phyloP scores from a whole-genome alignment of 345 rosid species.

The Eucalyptus pumila region DNA sequence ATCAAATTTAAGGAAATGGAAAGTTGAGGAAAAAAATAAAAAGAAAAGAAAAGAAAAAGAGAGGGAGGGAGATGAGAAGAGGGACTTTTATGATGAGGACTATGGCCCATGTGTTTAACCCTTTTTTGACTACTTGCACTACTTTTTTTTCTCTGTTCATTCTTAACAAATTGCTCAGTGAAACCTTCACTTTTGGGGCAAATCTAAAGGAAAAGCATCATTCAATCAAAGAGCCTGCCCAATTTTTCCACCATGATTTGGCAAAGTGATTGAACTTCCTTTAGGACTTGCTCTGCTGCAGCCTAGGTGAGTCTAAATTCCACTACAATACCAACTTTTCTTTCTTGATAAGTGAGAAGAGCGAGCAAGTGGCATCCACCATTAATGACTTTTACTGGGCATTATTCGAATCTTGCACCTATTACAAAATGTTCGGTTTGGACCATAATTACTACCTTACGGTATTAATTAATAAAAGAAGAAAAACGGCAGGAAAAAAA shows the following conservation, averaged over 20 bases:
- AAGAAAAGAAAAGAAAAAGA: neutral
- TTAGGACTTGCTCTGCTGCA: neutral
- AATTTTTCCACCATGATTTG: neutral
- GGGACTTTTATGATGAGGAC: neutral
- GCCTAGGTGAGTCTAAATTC: neutral
- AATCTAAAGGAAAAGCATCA: neutral
- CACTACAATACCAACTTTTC: neutral
- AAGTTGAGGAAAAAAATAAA: neutral
- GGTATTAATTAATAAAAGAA: neutral
- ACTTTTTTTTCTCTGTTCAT: neutral
- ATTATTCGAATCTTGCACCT: rapidly evolving
- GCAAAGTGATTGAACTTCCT: neutral
- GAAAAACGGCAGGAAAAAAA: neutral
- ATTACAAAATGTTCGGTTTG: neutral
- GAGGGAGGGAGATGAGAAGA: neutral
- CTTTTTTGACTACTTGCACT: neutral
- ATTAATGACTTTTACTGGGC: neutral
- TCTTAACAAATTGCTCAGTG: neutral
- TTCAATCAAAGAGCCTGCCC: neutral
- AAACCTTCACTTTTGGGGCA: neutral
- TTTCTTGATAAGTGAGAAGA: neutral
- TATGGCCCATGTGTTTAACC: neutral
- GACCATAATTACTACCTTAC: rapidly evolving
- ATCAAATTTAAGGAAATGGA: neutral
- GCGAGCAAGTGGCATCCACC: neutral